These are phyloP conservation scores for Colletotrichum sp. DNA, from an alignment of 2,329 filamentous ascomycete genomes.

Conservation along the genomic window DNA sequence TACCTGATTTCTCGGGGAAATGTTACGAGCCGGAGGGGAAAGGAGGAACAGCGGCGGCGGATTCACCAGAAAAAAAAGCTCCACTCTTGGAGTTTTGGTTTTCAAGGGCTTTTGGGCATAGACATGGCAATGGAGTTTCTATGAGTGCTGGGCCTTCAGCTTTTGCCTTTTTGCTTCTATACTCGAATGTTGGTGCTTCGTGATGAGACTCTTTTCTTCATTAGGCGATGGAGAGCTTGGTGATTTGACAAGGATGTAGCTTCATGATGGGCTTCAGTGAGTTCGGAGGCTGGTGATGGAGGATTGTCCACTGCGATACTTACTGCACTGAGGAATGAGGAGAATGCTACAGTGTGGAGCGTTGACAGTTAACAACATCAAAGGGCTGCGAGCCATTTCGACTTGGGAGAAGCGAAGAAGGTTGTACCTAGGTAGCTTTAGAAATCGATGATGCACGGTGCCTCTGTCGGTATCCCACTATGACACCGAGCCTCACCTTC, in stretches of 20 bases:
- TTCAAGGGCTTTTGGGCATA: slow-evolving; percentile 1
- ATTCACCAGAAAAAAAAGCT: not conserved
- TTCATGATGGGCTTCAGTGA: not conserved
- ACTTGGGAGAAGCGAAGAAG: not conserved
- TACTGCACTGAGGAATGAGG: not conserved
- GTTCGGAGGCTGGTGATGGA: not conserved
- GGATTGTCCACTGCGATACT: not conserved
- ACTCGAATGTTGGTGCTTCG: too few relatives aligned
- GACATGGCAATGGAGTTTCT: slow-evolving; percentile 15
- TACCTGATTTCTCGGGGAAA: not conserved
- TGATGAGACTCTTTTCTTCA: not conserved
- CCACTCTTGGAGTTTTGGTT: not conserved
- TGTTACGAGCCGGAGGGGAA: not conserved
- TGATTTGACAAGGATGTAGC: not conserved
- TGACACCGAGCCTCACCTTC: not conserved
- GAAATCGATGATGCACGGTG: not conserved
- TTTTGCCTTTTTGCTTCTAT: not conserved
- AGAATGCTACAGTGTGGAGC: not conserved
- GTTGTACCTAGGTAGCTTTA: not conserved
- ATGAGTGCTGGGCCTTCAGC: not conserved
- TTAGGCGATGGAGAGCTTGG: not conserved
- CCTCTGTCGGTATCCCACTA: not conserved
- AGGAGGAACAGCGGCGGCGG: not conserved
- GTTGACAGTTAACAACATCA: not conserved
- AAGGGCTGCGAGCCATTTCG: not conserved